Evolutionary conservation across 2,329 filamentous ascomycete species (phyloP), one percentile per base, ranked within the genome.

Genomic region (Massarina eburnea): DNA sequence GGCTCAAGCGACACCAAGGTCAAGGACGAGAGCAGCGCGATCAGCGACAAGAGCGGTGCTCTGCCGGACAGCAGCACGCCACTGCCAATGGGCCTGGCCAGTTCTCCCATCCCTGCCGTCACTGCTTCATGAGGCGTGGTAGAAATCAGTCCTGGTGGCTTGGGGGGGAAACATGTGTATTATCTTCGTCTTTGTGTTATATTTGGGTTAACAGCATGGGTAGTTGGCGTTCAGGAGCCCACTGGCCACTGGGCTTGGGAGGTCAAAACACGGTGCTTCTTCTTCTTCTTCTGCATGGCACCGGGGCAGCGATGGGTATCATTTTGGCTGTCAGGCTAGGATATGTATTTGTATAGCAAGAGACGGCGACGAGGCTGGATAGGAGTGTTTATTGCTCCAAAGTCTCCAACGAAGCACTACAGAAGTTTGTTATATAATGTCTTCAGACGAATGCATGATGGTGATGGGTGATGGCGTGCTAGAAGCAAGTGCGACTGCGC

Each of bases 11-110:
- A 83, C 42, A 72, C 71, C 48, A 83, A 83, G 62, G 71, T 76
- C 43, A 80, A 80, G 57, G 76, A 79, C 46, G 79, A 77, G 60
- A 79, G 79, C 68, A 83, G 78, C 55, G 81, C 76, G 17, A 68
- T 83, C 40, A 81, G 81, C 58, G 83, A 85, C 53, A 81, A 79
- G 72, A 84, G 80, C 59, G 79, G 77, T 43, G 74, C 72, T n/a
- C 77, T 75, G 29, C 74, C 76, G 27, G 73, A 73, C 46, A 51
- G 53, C 24, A 69, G 74, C 51, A 67, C 74, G 38, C 76, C 77
- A 10, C 66, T 72, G 8, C 68, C 74, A 41, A 74, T 75, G 48
- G 64, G 71, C 32, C 39, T 69, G 19, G 71, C 75, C 15, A 80
- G 77, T 57, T 80, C 80, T 33, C 80, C 81, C 12, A 74, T 76